Conservation (phyloP, 2,329 filamentous ascomycete species). For the Cordyceps militaris region DNA sequence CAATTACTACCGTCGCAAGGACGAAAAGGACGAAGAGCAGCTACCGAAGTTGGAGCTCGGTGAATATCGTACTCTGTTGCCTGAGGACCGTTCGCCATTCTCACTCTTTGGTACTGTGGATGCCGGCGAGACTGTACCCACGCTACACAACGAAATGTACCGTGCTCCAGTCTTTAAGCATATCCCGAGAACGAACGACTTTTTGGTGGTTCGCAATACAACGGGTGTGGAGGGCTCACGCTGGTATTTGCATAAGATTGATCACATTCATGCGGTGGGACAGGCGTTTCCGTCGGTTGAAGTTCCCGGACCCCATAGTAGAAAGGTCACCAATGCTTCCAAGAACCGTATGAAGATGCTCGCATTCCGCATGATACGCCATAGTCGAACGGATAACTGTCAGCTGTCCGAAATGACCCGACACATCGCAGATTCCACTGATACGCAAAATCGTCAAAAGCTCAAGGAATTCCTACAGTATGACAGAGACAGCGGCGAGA, state of each 20-base stretch:
- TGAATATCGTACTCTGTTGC: slow-evolving; percentile 79
- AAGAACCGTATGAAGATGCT: slow-evolving; percentile 98
- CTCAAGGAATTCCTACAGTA: slow-evolving; percentile 95
- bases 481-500: slow-evolving; percentile 64
- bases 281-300: slow-evolving; percentile 90
- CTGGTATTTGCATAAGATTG: slow-evolving; percentile 82
- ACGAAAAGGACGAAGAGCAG: slow-evolving; percentile 62
- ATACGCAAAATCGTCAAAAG: slow-evolving; percentile 93
- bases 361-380: slow-evolving; percentile 78
- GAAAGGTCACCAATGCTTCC: slow-evolving; percentile 92
- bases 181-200: slow-evolving; percentile 68
- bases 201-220: slow-evolving; percentile 74
- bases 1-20: slow-evolving; percentile 90
- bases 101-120: slow-evolving; percentile 91
- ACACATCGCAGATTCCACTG: slow-evolving; percentile 87
- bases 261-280: slow-evolving; percentile 84
- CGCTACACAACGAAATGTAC: slow-evolving; percentile 92
- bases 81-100: slow-evolving; percentile 93
- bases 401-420: slow-evolving; percentile 80
- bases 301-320: slow-evolving; percentile 85
- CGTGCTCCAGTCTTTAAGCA: slow-evolving; percentile 91
- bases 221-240: slow-evolving; percentile 70
- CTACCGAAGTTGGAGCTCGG: slow-evolving; percentile 79
- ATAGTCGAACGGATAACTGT: slow-evolving; percentile 61
- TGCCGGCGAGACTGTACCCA: slow-evolving; percentile 81